phyloP scores from a whole-genome alignment of 2,329 filamentous ascomycete genomes.

The Didymella keratinophila region DNA sequence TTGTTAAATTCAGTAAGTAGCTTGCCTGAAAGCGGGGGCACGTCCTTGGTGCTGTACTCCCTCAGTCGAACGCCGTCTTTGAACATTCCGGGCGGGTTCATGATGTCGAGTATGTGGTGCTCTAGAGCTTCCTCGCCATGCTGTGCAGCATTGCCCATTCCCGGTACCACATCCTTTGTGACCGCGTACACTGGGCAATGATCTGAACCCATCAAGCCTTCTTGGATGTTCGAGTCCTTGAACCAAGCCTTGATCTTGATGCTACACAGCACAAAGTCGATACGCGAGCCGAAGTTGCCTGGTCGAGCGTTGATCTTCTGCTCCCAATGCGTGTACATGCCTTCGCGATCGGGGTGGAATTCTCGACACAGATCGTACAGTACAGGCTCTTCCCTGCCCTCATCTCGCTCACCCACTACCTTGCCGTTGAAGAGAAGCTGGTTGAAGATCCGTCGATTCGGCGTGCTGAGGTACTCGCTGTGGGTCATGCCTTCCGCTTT shows the following conservation, averaged over 20 bases:
- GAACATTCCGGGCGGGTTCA: constrained; percentile 81
- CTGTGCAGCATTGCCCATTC: constrained; percentile 30
- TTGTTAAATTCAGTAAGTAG: constrained; percentile 88
- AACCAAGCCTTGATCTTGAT: constrained; percentile 83
- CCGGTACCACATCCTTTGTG: constrained; percentile 68
- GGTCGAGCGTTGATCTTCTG: constrained; percentile 94
- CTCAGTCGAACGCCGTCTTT: constrained; percentile 68
- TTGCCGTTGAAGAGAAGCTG: constrained; percentile 79
- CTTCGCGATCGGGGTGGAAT: constrained; percentile 78
- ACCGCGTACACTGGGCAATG: constrained; percentile 92
- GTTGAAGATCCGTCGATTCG: constrained; percentile 81
- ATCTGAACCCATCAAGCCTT: constrained; percentile 91
- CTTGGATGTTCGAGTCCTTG: constrained; percentile 82
- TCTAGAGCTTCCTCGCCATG: constrained; percentile 48
- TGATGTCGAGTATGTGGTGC: constrained; percentile 70
- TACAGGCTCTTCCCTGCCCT: constrained; percentile 73
- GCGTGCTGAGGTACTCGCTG: constrained; percentile 75
- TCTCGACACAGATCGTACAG: constrained; percentile 84
- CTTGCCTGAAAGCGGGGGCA: constrained; percentile 79
- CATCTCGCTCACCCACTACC: constrained; percentile 71
- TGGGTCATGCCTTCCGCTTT: constrained; percentile 72
- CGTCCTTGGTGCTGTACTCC: constrained; percentile 68
- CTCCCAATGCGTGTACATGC: constrained; percentile 99
- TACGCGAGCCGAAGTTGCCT: constrained; percentile 89
- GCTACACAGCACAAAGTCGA: constrained; percentile 91